These are phyloP conservation scores for Fusarium mangiferae DNA, from an alignment of 2,329 filamentous ascomycete genomes.

Conservation along the genomic window DNA sequence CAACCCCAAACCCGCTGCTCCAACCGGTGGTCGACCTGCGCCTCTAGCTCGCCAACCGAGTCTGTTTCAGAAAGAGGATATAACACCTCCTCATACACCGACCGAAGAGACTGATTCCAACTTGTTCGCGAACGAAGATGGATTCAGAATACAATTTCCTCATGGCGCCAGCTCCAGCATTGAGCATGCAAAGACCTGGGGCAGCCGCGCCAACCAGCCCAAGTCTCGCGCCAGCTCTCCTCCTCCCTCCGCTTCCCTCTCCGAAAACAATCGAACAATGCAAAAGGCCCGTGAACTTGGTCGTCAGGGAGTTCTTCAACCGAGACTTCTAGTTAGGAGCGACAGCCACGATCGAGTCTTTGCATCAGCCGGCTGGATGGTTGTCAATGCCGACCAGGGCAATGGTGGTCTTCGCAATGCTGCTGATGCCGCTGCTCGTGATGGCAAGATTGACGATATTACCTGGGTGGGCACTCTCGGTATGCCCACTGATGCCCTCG, in stretches of 20 bases:
- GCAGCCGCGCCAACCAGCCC: constrained; percentile 79
- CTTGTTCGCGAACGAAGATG: constrained; percentile 68
- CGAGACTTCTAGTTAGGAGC: constrained; percentile 62
- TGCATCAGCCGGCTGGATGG: constrained; percentile 81
- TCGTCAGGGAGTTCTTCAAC: constrained; percentile 67
- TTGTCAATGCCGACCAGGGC: constrained; percentile 87
- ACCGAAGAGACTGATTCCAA: constrained; percentile 57
- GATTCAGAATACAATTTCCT: constrained; percentile 66
- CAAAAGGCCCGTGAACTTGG: constrained; percentile 68
- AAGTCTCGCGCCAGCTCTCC: constrained; percentile 78
- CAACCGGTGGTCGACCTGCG: constrained; percentile 39
- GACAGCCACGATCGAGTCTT: constrained; percentile 77
- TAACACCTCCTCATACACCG: constrained; percentile 67
- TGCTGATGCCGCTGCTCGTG: constrained; percentile 78
- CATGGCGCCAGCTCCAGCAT: constrained; percentile 68
- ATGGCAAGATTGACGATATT: constrained; percentile 76
- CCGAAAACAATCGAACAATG: constrained; percentile 71
- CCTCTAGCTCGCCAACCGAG: constrained; percentile 58
- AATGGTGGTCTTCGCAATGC: constrained; percentile 94
- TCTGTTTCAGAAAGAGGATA: constrained; percentile 62
- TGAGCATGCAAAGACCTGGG: constrained; percentile 81
- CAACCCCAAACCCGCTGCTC: constrained; percentile 1
- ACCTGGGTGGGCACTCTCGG: constrained; percentile 94
- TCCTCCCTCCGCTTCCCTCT: constrained; percentile 78
- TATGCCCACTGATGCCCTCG: constrained; percentile 90